phyloP scores from a whole-genome alignment of 768 basidiomycete genomes.

The Coprinopsis sp. region DNA sequence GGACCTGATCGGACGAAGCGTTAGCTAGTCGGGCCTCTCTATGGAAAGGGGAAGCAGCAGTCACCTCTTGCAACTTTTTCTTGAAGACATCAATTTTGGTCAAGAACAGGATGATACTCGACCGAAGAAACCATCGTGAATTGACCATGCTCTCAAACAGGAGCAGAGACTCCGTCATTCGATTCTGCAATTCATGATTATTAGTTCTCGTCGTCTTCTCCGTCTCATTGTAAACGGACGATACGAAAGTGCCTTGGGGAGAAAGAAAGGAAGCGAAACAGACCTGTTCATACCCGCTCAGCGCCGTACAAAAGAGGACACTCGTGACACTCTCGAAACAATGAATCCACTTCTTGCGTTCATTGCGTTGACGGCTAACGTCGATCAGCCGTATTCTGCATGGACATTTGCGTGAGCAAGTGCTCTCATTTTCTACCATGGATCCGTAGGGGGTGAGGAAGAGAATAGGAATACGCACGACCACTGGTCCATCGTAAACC shows the following conservation, averaged over 20 bases:
- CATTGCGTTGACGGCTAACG: conserved; percentile 77
- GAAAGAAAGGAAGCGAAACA: conserved; percentile 24
- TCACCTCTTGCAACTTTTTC: conserved; percentile 68
- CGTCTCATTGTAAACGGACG: too few species aligned
- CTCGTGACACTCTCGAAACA: conserved; percentile 57
- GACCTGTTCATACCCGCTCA: conserved; percentile 75
- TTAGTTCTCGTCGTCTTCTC: too few species aligned
- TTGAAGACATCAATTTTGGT: conserved; percentile 95
- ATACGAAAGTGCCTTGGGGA: not conserved
- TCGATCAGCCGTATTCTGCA: conserved; percentile 66
- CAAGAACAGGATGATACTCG: conserved; percentile 86
- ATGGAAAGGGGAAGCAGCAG: conserved; percentile 17
- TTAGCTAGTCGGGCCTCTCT: conserved; percentile 1
- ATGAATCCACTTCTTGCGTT: conserved; percentile 81
- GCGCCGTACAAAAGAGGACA: conserved; percentile 63
- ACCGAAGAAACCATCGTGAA: conserved; percentile 88
- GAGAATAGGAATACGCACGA: conserved; percentile 39
- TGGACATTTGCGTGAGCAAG: not conserved
- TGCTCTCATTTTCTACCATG: too few species aligned
- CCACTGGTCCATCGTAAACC: conserved; percentile 65
- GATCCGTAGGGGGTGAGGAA: not conserved
- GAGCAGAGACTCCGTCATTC: conserved; percentile 87
- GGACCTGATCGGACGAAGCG: conserved; percentile 41
- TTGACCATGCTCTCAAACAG: conserved; percentile 93
- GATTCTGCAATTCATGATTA: conserved; percentile 64